Conservation (phyloP, 345 rosid genomes). For the Dimocarpus longan region DNA sequence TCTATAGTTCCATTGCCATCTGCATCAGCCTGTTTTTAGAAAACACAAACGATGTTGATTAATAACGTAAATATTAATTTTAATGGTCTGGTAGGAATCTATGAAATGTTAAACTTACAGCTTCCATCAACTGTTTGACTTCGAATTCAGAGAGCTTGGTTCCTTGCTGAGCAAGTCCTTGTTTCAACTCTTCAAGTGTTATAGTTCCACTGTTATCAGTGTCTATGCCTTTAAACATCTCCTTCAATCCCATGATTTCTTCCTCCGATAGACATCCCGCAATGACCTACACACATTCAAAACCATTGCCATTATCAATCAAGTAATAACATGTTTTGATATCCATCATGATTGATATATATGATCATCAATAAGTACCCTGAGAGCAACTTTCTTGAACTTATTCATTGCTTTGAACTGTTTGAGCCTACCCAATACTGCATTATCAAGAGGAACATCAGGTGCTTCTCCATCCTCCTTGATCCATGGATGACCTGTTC, state of each 20-base stretch:
- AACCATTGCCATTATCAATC: neutral
- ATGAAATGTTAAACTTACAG: constrained; percentile 51
- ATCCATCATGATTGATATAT: neutral
- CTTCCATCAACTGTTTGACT: constrained; percentile 91
- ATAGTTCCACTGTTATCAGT: constrained; percentile 88
- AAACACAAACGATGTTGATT: neutral
- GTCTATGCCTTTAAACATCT: constrained; percentile 92
- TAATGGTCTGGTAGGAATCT: no score
- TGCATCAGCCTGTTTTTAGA: constrained; percentile 69
- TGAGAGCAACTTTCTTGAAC: constrained; percentile 72
- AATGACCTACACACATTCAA: constrained; percentile 55
- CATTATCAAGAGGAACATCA: constrained; percentile 66
- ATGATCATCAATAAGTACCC: constrained; percentile 40
- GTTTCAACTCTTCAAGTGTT: constrained; percentile 89
- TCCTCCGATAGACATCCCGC: constrained; percentile 97
- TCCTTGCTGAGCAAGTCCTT: constrained; percentile 93
- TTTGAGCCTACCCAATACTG: constrained; percentile 62
- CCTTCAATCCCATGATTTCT: constrained; percentile 96
- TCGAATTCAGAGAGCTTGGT: constrained; percentile 82
- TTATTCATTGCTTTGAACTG: constrained; percentile 70
- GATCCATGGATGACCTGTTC: constrained; percentile 64
- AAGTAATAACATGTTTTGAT: neutral
- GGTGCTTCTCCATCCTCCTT: constrained; percentile 81
- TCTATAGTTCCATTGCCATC: constrained; percentile 84
- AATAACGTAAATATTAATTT: no score